Evolutionary conservation across 106 monocot species (phyloP).

Genomic region (Posidonia australis): DNA sequence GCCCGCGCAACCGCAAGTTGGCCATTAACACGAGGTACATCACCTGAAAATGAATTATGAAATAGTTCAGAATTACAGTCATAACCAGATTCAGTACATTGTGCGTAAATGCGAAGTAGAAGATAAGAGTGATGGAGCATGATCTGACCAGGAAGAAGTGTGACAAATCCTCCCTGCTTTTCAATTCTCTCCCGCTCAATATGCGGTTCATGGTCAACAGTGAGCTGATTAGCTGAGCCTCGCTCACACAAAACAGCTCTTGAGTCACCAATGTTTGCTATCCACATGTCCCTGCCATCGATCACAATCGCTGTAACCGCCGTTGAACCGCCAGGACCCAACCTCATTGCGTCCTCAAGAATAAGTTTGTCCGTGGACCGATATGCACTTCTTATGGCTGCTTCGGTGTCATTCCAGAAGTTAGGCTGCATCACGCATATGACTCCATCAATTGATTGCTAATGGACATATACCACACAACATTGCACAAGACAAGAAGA

Average conservation of each 20-base stretch:
- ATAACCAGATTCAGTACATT: background rate
- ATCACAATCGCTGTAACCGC: conserved; percentile 83
- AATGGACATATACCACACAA: no score
- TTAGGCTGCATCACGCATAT: conserved; percentile 37
- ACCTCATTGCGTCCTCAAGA: conserved; percentile 51
- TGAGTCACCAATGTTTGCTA: conserved; percentile 85
- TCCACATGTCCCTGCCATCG: conserved; percentile 48
- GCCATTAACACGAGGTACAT: conserved; percentile 73
- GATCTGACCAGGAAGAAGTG: conserved; percentile 71
- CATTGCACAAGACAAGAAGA: no score
- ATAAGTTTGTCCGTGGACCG: conserved; percentile 79
- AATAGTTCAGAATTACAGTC: no score
- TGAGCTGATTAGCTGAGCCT: conserved; percentile 43
- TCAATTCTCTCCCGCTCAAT: conserved; percentile 67
- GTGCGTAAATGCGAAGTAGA: background rate
- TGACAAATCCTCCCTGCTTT: conserved; percentile 81
- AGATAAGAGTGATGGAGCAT: background rate
- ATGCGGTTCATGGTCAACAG: conserved; percentile 73
- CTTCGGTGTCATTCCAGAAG: conserved; percentile 60
- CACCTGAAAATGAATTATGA: no score
- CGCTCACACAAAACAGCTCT: conserved; percentile 59
- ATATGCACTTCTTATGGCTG: conserved; percentile 69
- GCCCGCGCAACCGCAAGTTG: conserved; percentile 78
- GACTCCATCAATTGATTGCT: background rate
- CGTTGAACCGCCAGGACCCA: conserved; percentile 80